These are phyloP conservation scores for Cyphellophora attinorum DNA, from an alignment of 2,329 filamentous ascomycete species.

Conservation along the genomic window DNA sequence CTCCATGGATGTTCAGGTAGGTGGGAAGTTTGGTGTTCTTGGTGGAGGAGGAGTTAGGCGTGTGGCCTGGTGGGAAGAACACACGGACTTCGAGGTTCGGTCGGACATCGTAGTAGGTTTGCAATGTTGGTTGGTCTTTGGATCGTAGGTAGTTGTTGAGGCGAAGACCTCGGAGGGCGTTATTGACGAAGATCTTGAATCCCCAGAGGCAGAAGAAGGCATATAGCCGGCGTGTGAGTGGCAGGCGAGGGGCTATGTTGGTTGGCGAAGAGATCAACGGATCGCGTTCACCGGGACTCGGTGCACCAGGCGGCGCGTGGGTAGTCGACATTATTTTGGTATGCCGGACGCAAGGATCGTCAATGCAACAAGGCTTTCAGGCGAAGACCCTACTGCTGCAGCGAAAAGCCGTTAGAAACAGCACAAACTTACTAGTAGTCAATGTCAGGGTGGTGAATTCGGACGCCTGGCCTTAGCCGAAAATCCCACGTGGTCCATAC, in stretches of 20 bases:
- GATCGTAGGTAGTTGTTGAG: background rate
- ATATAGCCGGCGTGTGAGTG: background rate
- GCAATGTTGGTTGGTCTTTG: background rate
- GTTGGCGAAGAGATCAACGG: background rate
- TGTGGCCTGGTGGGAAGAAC: constrained; percentile 30
- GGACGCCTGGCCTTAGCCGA: no score
- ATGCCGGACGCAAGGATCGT: no score
- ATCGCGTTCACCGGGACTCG: background rate
- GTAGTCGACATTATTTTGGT: no score
- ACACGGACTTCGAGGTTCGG: constrained; percentile 22
- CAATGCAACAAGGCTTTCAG: no score
- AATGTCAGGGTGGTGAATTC: no score
- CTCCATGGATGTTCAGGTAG: constrained; percentile 44
- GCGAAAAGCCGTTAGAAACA: no score
- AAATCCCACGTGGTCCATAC: no score
- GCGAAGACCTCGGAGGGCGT: background rate
- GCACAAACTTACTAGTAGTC: no score
- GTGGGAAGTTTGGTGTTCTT: constrained; percentile 8
- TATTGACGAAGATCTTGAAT: background rate
- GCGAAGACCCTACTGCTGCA: no score
- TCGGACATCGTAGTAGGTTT: constrained; percentile 18
- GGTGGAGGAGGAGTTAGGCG: background rate
- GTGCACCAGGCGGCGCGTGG: background rate
- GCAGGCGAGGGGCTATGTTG: background rate
- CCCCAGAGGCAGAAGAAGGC: background rate